Percentiles rank a stretch among this genome's conserved stretches.
Evolutionary conservation across 208 protist genomes (phyloP).

Genomic region (Balamuthia mandrillaris): DNA sequence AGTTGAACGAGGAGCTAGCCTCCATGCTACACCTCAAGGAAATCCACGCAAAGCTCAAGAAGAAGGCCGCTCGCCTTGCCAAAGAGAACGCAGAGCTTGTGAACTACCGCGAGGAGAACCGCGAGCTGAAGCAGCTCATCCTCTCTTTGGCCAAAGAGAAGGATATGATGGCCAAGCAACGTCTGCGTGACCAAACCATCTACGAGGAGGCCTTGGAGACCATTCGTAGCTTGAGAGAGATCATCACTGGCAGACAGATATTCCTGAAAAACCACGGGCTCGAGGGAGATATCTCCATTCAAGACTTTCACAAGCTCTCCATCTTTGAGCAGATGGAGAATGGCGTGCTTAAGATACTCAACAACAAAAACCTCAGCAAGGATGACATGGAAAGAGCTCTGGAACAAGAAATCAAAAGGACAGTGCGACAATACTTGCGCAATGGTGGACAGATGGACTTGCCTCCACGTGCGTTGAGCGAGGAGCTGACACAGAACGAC

Average conservation of each 20-base stretch:
- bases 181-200: background rate
- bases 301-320: background rate
- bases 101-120: no score
- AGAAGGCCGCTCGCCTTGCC: background rate
- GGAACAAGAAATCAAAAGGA: background rate
- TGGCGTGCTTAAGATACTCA: background rate
- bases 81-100: background rate
- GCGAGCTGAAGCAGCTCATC: background rate
- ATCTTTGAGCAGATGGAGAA: slow-evolving; percentile 6
- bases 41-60: background rate
- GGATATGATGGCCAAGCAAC: background rate
- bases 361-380: background rate
- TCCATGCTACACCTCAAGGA: background rate
- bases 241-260: background rate
- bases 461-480: background rate
- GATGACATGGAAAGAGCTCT: no score
- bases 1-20: slow-evolving; percentile 12
- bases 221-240: background rate
- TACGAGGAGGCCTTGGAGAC: slow-evolving; percentile 6
- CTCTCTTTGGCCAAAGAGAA: background rate
- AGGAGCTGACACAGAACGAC: background rate
- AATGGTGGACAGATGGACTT: background rate
- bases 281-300: no score
- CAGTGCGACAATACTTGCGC: background rate
- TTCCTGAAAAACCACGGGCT: background rate